Evolutionary conservation across 306 rosid genomes (phyloP).

Genomic region (Cucurbita pepo): DNA sequence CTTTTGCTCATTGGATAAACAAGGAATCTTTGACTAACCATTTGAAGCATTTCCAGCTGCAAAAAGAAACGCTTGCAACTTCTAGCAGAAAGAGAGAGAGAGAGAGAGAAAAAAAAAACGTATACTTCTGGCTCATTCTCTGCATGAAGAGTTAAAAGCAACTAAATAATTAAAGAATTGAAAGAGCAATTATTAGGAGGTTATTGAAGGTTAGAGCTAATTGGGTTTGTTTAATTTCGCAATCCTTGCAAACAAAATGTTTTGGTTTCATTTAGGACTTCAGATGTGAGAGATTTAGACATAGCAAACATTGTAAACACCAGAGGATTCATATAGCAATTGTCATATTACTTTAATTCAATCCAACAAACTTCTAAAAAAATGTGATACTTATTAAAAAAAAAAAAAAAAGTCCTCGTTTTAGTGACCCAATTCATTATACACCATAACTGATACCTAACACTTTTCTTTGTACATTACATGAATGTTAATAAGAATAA

Average conservation of each 20-base stretch:
- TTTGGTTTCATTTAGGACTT: not conserved
- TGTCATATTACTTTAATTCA: not conserved
- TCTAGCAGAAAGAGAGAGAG: not conserved
- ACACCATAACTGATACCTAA: not conserved
- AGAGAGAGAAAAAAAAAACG: not conserved
- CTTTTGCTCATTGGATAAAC: not conserved
- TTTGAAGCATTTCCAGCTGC: not conserved
- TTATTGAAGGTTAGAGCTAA: not conserved
- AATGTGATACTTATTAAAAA: not conserved
- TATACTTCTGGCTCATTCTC: conserved; percentile 3
- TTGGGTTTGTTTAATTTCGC: not conserved
- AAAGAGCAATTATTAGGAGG: not conserved
- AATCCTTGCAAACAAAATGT: not conserved
- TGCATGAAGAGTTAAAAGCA: conserved; percentile 5
- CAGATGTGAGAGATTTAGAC: not conserved
- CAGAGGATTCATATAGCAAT: not conserved
- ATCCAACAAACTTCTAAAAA: not conserved
- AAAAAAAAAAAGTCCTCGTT: not conserved
- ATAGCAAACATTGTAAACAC: not conserved
- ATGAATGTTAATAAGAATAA: not conserved
- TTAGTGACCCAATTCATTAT: not conserved
- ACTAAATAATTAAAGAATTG: not conserved
- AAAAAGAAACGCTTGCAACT: not conserved
- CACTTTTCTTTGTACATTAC: not conserved
- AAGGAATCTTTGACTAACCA: conserved; percentile 6